A percentile compares a stretch with the other conserved stretches of the same genome.
These are phyloP conservation scores for Neodidymelliopsis sp. DNA, from an alignment of 2,329 filamentous ascomycete genomes.

Conservation along the genomic window DNA sequence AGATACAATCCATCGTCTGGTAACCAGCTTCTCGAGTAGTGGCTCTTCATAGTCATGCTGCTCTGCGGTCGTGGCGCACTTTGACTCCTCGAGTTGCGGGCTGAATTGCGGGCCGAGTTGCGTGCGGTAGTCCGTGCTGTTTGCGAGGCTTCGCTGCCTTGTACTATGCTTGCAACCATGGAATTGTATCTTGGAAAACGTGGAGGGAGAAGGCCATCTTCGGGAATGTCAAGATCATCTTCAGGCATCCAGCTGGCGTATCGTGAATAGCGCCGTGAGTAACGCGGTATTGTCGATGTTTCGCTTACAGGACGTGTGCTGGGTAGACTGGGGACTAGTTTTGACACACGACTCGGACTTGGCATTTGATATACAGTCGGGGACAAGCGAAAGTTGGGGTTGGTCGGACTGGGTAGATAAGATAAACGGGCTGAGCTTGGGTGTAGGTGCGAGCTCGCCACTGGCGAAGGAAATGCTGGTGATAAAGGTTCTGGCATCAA, in stretches of 20 bases:
- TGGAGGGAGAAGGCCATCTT: conserved; percentile 2
- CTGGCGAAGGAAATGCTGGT: conserved; percentile 19
- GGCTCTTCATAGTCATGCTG: conserved; percentile 23
- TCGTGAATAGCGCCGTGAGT: conserved; percentile 18
- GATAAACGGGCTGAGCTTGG: conserved; percentile 24
- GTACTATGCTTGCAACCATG: conserved; percentile 16
- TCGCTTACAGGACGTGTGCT: conserved; percentile 14
- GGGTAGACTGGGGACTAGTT: conserved; percentile 13
- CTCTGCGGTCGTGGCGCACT: conserved; percentile 16
- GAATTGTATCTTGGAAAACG: conserved; percentile 8
- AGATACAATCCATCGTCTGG: conserved; percentile 35
- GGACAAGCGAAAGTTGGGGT: conserved; percentile 27
- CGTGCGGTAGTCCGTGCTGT: conserved; percentile 10
- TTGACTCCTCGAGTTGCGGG: conserved; percentile 6
- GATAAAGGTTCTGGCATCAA: conserved; percentile 23
- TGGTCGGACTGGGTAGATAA: conserved; percentile 22
- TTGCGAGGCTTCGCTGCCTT: conserved; percentile 10
- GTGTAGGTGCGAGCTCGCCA: conserved; percentile 23
- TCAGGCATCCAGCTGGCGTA: conserved; percentile 15
- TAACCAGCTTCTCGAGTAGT: conserved; percentile 32
- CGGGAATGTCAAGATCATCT: conserved; percentile 9
- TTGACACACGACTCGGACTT: conserved; percentile 5
- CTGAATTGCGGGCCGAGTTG: conserved; percentile 4
- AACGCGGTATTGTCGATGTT: conserved; percentile 18
- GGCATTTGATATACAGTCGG: conserved; percentile 34